Conservation (phyloP, 352 stramenopile genomes). For the Phytophthora podocarpi region DNA sequence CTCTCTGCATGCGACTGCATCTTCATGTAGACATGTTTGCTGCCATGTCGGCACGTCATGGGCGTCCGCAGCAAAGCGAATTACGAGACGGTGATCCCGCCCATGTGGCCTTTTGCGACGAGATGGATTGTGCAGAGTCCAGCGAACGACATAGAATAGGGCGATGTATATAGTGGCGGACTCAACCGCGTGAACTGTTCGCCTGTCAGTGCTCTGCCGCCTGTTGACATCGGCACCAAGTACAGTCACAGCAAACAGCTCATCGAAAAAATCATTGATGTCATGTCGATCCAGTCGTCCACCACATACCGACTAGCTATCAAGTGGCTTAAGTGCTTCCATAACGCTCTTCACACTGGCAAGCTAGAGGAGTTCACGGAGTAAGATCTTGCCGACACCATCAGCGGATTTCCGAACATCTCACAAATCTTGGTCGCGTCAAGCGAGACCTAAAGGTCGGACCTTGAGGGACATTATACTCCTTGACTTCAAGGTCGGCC, state of each 20-base stretch:
- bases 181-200: slow-evolving; percentile 2
- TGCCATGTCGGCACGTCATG: slow-evolving; percentile 8
- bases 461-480: too few species aligned
- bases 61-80: background rate
- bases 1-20: background rate
- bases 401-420: background rate
- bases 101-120: background rate
- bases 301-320: slow-evolving; percentile 1
- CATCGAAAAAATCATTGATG: slow-evolving; percentile 7
- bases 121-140: slow-evolving; percentile 5
- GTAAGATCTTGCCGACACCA: background rate
- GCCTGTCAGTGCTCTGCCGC: background rate
- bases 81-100: slow-evolving; percentile 6
- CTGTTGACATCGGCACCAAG: background rate
- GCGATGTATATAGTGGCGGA: background rate
- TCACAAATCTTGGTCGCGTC: background rate
- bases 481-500: too few species aligned
- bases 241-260: slow-evolving; percentile 10
- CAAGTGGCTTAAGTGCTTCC: slow-evolving; percentile 4
- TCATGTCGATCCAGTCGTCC: slow-evolving; percentile 7
- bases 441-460: too few species aligned
- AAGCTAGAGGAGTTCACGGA: slow-evolving; percentile 4
- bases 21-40: slow-evolving; percentile 5
- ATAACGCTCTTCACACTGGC: slow-evolving; percentile 4
- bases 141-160: slow-evolving; percentile 6